A percentile compares a stretch with the other conserved stretches of the same genome.
Evolutionary conservation across 192 early-diverging fungal genomes (phyloP).

Genomic region (Coemansia sp.): DNA sequence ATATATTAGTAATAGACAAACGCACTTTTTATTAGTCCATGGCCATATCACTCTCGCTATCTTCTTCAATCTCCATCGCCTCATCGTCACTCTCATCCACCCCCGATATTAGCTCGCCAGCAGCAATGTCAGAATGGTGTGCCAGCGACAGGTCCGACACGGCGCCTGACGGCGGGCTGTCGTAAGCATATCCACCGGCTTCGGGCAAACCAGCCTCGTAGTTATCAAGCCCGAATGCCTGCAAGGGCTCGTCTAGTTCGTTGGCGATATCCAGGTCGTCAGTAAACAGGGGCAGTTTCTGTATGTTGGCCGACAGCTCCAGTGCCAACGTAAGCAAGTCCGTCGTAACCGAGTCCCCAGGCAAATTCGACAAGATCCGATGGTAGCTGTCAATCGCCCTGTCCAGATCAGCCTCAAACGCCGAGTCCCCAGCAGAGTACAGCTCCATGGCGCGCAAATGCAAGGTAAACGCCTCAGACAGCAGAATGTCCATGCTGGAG

Average conservation of each 20-base stretch:
- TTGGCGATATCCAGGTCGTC: conserved; percentile 5
- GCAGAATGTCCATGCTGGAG: conserved; percentile 24
- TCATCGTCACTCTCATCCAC: conserved; percentile 49
- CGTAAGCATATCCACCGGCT: background rate
- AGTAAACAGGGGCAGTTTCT: background rate
- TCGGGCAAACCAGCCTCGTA: background rate
- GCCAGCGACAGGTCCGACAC: background rate
- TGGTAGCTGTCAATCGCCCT: conserved; percentile 48
- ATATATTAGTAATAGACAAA: background rate
- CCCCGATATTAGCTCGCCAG: background rate
- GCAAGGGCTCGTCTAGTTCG: conserved; percentile 1
- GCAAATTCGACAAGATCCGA: conserved; percentile 26
- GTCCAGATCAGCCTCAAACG: conserved; percentile 17
- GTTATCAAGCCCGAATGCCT: background rate
- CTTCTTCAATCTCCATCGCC: conserved; percentile 54
- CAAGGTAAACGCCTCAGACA: conserved; percentile 32
- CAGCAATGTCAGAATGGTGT: conserved; percentile 1
- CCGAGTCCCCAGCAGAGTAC: background rate
- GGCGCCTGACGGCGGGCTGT: conserved; percentile 1
- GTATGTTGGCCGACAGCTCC: conserved; percentile 32
- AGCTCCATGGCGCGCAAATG: conserved; percentile 25
- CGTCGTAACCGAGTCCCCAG: conserved; percentile 39
- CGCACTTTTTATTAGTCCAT: conserved; percentile 21
- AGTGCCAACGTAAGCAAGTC: conserved; percentile 45
- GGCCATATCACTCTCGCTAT: conserved; percentile 46